Conservation (phyloP, 306 rosid genomes). For the Echinosophora koreensis region DNA sequence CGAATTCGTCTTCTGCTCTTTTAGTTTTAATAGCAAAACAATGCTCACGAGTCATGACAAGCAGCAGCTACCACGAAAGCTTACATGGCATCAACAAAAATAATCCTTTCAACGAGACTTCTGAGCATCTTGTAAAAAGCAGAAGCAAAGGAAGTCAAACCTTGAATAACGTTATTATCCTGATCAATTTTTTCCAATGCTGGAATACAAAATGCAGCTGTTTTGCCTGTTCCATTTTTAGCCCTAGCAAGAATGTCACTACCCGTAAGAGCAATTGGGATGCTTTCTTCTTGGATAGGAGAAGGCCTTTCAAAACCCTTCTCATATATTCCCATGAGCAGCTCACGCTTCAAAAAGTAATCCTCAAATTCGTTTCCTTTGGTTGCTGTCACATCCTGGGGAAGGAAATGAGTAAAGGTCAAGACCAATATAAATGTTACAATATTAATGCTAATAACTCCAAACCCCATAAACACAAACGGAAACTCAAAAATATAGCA, state of each 20-base stretch:
- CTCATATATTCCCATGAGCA: conserved; percentile 99
- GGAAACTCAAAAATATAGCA: conserved; percentile 17
- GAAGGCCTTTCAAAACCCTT: conserved; percentile 99
- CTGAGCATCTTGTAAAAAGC: conserved; percentile 9
- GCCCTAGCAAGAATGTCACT: conserved; percentile 99
- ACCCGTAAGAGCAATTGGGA: conserved; percentile 98
- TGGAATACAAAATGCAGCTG: conserved; percentile 97
- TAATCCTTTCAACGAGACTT: conserved; percentile 9
- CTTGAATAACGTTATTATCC: conserved; percentile 93
- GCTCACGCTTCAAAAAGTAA: conserved; percentile 97
- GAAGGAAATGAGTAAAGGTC: conserved; percentile 34
- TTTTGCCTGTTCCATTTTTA: conserved; percentile 99
- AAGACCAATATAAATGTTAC: conserved; percentile 30
- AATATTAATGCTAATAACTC: neutral
- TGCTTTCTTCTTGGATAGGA: conserved; percentile 98
- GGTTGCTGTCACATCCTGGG: conserved; percentile 97
- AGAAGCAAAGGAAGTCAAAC: conserved; percentile 35
- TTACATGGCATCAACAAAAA: conserved; percentile 7
- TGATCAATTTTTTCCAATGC: conserved; percentile 99
- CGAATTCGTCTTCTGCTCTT: neutral
- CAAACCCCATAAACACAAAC: conserved; percentile 6
- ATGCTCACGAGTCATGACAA: conserved; percentile 6
- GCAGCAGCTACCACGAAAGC: neutral
- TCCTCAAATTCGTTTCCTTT: conserved; percentile 99
- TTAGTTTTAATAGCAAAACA: conserved; percentile 13